A percentile compares a stretch with the other conserved stretches of the same genome.
phyloP scores from a whole-genome alignment of 257 asterid species.

The Lycium barbarum region DNA sequence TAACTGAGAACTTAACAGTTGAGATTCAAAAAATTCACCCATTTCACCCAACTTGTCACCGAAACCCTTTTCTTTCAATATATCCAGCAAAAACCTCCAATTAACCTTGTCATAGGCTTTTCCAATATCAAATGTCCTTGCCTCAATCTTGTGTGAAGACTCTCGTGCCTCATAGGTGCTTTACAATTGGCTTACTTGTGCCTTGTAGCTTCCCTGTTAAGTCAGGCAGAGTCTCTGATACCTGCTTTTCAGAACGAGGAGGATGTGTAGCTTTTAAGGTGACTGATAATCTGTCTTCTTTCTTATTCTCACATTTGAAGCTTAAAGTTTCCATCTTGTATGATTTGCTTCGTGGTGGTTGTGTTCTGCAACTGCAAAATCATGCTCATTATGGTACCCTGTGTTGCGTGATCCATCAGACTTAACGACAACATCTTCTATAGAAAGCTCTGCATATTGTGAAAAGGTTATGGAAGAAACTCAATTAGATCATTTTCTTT shows the following conservation, averaged over 20 bases:
- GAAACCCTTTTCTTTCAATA: too few relatives aligned
- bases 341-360: neutral
- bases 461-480: constrained; percentile 20
- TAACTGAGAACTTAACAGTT: too few relatives aligned
- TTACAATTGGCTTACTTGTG: constrained; percentile 39
- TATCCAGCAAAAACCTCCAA: too few relatives aligned
- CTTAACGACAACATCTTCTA: neutral
- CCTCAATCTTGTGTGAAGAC: too few relatives aligned
- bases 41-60: too few relatives aligned
- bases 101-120: too few relatives aligned
- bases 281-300: constrained; percentile 32
- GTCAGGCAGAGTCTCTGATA: constrained; percentile 87
- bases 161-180: constrained; percentile 25
- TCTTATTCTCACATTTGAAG: constrained; percentile 17
- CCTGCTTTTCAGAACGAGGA: constrained; percentile 87
- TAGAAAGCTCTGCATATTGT: constrained; percentile 13
- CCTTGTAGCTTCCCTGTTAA: constrained; percentile 75
- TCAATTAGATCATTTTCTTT: neutral
- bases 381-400: constrained; percentile 29
- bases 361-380: neutral
- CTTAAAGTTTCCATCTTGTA: constrained; percentile 14
- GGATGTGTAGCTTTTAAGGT: constrained; percentile 94
- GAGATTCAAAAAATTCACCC: too few relatives aligned
- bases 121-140: too few relatives aligned
- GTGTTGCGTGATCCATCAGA: constrained; percentile 21